Base-by-base conservation (phyloP, 1,284 basidiomycete species). In the Heterobasidion irregulare region DNA sequence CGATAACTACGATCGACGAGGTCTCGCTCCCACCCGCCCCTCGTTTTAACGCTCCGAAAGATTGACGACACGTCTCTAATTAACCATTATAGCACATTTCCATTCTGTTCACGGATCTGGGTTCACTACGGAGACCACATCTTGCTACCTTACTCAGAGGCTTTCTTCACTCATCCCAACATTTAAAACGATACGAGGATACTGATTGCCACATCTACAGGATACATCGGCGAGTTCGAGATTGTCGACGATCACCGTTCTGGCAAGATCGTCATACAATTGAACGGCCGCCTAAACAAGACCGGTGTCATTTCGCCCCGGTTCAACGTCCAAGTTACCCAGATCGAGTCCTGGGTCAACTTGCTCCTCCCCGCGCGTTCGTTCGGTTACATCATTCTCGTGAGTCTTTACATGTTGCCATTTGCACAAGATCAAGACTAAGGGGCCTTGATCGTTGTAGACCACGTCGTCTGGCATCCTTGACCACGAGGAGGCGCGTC, bases 211-310 rank as follows among this genome's bases (percentile, higher is more conserved):
- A 26, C 5, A 26, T 49, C 53, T 51, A 38, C 64, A 98, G 95
- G 94, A 61, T 98, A 98, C 83, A 98, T 98, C 62, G 94, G 94
- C 68, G 96, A 99, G 79, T 99, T 99, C 70, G 96, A 98, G 77
- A 92, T 98, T 75, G 89, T 99, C 70, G 97, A 99, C 70, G 97
- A 99, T 79, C 97, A 99, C 77, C 94, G 97, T 61, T 89, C 94
- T 15, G 94, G 94, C 70, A 99, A 99, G 80, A 92, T 99, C 64
- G 95, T 99, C 66, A 84, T 99, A 64, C 94, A 99, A 76, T 86
- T 99, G 61, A 98, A 98, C 72, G 97, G 97, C 58, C 92, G 94
- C 59, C 84, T 99, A 65, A 99, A 99, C 86, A 99, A 99, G 81
- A 88, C 86, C 18, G 97, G 96, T 70, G 97, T 99, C 69, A 98